Percentiles rank a stretch among this genome's conserved stretches.
Conservation (phyloP, 352 stramenopile species). For the Pythium dissotocum region DNA sequence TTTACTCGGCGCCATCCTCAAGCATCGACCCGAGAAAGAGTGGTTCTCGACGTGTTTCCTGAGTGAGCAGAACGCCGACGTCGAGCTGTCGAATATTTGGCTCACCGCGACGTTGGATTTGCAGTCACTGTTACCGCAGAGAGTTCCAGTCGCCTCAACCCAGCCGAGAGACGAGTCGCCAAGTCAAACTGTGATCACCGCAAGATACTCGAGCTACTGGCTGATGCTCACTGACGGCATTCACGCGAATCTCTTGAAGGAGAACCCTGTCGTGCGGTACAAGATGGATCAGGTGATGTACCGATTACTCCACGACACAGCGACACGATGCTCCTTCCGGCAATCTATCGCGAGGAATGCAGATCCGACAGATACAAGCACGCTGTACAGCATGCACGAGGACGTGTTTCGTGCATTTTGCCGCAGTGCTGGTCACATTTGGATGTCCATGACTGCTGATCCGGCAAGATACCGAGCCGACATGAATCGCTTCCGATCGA, state of each 20-base stretch:
- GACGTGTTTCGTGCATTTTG: constrained; percentile 72
- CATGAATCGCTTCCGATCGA: constrained; percentile 43
- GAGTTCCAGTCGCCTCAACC: not conserved
- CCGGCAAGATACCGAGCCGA: constrained; percentile 22
- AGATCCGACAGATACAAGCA: constrained; percentile 28
- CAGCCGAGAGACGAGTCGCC: not conserved
- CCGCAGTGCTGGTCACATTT: constrained; percentile 41
- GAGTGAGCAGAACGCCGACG: constrained; percentile 51
- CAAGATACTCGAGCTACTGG: constrained; percentile 65
- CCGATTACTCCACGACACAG: constrained; percentile 44
- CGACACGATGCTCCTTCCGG: constrained; percentile 42
- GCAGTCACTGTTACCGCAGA: constrained; percentile 26
- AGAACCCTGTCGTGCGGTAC: constrained; percentile 42
- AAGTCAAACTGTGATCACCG: not conserved
- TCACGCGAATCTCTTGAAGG: constrained; percentile 51
- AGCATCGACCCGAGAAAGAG: constrained; percentile 56
- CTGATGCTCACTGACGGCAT: constrained; percentile 68
- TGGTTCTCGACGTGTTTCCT: constrained; percentile 71
- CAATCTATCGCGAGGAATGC: constrained; percentile 26
- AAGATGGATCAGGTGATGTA: constrained; percentile 57
- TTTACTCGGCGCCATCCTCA: constrained; percentile 56
- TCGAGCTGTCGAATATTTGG: constrained; percentile 63
- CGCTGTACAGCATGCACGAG: constrained; percentile 64
- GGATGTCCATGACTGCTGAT: constrained; percentile 31
- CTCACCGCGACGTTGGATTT: constrained; percentile 69